These are phyloP conservation scores for Tilletia horrida DNA, from an alignment of 1,284 basidiomycete genomes.

Conservation along the genomic window DNA sequence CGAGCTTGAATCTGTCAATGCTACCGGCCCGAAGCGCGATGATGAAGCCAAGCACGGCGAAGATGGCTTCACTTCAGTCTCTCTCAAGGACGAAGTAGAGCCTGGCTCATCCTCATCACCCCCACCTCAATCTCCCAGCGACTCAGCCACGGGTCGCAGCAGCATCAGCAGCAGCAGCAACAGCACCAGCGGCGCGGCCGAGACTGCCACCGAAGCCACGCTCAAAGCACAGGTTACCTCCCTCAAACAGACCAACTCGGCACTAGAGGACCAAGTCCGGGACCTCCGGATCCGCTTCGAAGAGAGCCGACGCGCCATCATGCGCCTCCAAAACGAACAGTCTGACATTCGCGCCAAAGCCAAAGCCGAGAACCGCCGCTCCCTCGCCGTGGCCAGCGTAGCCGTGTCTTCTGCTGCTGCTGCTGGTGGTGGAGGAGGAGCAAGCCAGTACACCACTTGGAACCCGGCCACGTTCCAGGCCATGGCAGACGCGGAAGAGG, in stretches of 20 bases:
- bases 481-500: slow-evolving; percentile 34
- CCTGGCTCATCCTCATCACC: background rate
- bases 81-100: background rate
- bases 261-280: slow-evolving; percentile 35
- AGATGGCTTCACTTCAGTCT: slow-evolving; percentile 25
- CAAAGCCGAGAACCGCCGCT: slow-evolving; percentile 35
- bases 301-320: slow-evolving; percentile 47
- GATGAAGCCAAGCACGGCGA: slow-evolving; percentile 19
- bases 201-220: slow-evolving; percentile 24
- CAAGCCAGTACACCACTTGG: background rate
- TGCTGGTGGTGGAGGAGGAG: background rate
- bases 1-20: slow-evolving; percentile 39
- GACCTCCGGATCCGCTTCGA: slow-evolving; percentile 48
- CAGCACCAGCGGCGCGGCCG: slow-evolving; percentile 28
- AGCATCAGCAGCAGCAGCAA: background rate
- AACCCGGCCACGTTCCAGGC: background rate
- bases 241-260: slow-evolving; percentile 1
- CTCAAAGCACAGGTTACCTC: background rate
- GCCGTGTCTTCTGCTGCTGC: slow-evolving; percentile 25
- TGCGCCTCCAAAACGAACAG: slow-evolving; percentile 40
- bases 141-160: background rate
- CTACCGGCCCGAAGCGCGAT: slow-evolving; percentile 27
- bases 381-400: slow-evolving; percentile 17
- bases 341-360: slow-evolving; percentile 31
- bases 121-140: background rate